phyloP scores from a whole-genome alignment of 2,329 filamentous ascomycete genomes.

The Alternaria longipes region DNA sequence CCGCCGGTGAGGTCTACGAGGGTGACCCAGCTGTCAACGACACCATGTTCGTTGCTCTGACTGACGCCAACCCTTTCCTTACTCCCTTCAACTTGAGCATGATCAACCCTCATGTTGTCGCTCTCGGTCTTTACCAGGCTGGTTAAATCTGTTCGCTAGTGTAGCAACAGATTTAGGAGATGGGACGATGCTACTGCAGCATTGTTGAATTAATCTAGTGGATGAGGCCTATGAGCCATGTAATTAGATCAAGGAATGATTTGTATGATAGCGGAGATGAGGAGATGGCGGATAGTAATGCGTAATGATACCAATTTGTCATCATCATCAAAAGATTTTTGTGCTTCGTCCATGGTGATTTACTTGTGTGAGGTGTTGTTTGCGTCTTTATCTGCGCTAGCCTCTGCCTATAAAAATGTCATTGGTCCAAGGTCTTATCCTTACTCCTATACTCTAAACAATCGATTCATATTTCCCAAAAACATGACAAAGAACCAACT shows the following conservation, averaged over 20 bases:
- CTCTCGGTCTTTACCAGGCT: conserved; percentile 79
- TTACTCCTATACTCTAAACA: no score
- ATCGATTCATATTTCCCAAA: no score
- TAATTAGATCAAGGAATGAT: conserved; percentile 6
- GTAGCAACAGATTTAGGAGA: neutral
- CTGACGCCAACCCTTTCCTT: conserved; percentile 71
- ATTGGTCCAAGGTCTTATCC: no score
- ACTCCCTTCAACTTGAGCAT: conserved; percentile 79
- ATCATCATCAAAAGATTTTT: neutral
- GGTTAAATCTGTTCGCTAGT: conserved; percentile 60
- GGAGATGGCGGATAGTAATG: conserved; percentile 9
- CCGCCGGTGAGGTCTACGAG: conserved; percentile 71
- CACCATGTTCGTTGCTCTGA: conserved; percentile 82
- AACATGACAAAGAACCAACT: no score
- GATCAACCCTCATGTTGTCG: conserved; percentile 80
- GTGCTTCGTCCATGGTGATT: neutral
- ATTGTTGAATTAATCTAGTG: neutral
- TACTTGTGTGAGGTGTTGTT: neutral
- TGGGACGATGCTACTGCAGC: neutral
- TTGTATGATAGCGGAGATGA: conserved; percentile 14
- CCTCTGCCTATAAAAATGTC: no score
- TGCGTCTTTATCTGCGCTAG: neutral
- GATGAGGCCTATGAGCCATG: conserved; percentile 11
- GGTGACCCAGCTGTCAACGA: conserved; percentile 76
- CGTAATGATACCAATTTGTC: conserved; percentile 15